Evolutionary conservation across 2,329 filamentous ascomycete genomes (phyloP), one percentile per base, ranked within the genome.

Genomic region (Alternaria solani): DNA sequence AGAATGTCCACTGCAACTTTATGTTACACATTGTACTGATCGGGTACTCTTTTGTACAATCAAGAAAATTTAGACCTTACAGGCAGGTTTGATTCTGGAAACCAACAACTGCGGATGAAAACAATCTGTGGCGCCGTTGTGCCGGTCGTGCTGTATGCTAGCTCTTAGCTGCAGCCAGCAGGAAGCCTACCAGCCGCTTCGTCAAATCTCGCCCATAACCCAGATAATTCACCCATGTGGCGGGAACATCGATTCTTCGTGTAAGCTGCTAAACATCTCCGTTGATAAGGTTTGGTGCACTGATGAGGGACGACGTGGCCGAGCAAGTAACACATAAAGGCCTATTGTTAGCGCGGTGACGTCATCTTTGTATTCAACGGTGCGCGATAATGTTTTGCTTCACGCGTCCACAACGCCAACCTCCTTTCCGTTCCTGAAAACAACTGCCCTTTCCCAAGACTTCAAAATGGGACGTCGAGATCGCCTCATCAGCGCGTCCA

Each of bases 401-500:
- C 34, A 26, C 47, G 32, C 49, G 20, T 48, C 39, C 48, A 46
- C 48, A 34, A 44, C 30, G 47, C 48, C 46, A 39, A 39, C 36
- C 42, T 53, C 46, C 14, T 48, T 23, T 55, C 30, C 42, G 14
- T 47, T 48, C 30, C 41, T 34, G 59, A 51, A 42, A 60, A 42
- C 20, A 39, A 32, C 26, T 41, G 18, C 55, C 12, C 5, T 36
- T 28, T 39, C 25, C 34, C 16, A 23, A 52, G n/a, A 32, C 25
- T 7, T 62, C 59, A 72, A 55, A 1, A 79, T 79, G 78, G 76
- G 76, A 47, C 66, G 69, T 23, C 74, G 77, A 44, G 69, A 78
- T 54, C 73, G 72, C 18, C 67, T 76, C 4, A 77, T 79, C 57
- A 77, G 76, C 57, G 73, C 68, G 8, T 79, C 77, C 2, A 79